These are phyloP conservation scores for Pichia nakasei DNA, from an alignment of 805 yeast genomes.

Conservation along the genomic window DNA sequence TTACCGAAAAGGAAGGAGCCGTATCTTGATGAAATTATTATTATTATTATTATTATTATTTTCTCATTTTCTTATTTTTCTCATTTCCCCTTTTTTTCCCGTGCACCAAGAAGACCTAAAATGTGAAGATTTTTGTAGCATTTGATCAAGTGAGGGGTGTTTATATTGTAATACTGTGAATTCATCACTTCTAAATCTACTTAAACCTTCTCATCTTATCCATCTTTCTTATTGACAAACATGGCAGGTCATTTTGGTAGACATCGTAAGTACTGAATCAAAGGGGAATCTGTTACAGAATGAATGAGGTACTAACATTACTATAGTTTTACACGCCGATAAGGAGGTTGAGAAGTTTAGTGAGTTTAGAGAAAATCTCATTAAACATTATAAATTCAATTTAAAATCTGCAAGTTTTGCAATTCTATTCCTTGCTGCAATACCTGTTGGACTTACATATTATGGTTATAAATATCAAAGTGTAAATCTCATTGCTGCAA, in stretches of 20 bases:
- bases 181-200: too few relatives aligned
- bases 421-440: conserved; percentile 22
- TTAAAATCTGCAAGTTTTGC: conserved; percentile 23
- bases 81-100: too few relatives aligned
- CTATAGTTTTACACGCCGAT: conserved; percentile 25
- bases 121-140: too few relatives aligned
- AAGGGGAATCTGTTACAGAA: too few relatives aligned
- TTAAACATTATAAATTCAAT: conserved; percentile 25
- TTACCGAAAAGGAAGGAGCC: not conserved
- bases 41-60: too few relatives aligned
- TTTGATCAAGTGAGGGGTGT: too few relatives aligned
- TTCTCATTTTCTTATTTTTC: too few relatives aligned
- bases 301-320: too few relatives aligned
- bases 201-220: too few relatives aligned
- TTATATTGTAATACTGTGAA: too few relatives aligned
- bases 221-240: not conserved
- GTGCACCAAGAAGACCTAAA: too few relatives aligned
- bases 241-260: conserved; percentile 28
- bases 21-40: too few relatives aligned
- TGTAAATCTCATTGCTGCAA: conserved; percentile 20
- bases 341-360: conserved; percentile 24
- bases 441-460: conserved; percentile 27
- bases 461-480: conserved; percentile 26
- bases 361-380: conserved; percentile 24
- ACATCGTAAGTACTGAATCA: conserved; percentile 22